Base-by-base conservation (phyloP, 1,284 basidiomycete genomes). In the Waitea zeae region DNA sequence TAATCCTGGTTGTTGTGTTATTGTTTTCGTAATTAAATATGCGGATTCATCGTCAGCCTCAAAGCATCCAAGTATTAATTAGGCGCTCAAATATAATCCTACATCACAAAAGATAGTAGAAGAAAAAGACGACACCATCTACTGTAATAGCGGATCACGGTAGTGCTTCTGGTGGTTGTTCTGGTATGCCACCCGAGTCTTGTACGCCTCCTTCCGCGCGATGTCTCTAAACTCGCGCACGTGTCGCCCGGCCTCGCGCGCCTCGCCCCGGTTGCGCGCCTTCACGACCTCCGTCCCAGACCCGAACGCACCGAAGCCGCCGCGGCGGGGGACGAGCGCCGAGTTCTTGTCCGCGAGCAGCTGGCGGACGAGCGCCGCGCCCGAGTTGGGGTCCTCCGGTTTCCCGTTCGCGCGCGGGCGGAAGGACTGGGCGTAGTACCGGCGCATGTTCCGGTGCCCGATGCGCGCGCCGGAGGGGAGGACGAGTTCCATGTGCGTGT, bases 251-350 rank as follows among this genome's bases (percentile, higher is more conserved):
- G 93, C 95, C 57, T 96, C 84, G 39, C 70, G 70, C 2, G 95
- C 95, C 58, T 98, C 92, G 3, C 95, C 95, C 11, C 70, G 69
- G 58, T 97, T 97, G 31, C 88, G 67, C n/a, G 87, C 90, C 52
- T 81, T 87, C 41, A 95, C 69, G 9, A 89, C 76, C 28, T 88
- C 70, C 9, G 70, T 75, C 3, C 87, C 88, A 6, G 56, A 56
- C 2, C 88, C 88, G 48, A 66, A 89, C 3, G 83, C 86, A 17
- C 88, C 88, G 41, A 75, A 86, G 2, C 82, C 89, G 33, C 84
- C 88, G 44, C 68, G 79, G n/a, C 70, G 58, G 0, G 90, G 86
- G 1, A 95, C 76, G 20, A 95, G 62, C 0, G 76, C 77, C 1
- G 74, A 72, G 42, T 83, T 77, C 46, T 83, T 89, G 51, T 89